phyloP scores from a whole-genome alignment of 805 yeast species.

The Priceomyces castillae region DNA sequence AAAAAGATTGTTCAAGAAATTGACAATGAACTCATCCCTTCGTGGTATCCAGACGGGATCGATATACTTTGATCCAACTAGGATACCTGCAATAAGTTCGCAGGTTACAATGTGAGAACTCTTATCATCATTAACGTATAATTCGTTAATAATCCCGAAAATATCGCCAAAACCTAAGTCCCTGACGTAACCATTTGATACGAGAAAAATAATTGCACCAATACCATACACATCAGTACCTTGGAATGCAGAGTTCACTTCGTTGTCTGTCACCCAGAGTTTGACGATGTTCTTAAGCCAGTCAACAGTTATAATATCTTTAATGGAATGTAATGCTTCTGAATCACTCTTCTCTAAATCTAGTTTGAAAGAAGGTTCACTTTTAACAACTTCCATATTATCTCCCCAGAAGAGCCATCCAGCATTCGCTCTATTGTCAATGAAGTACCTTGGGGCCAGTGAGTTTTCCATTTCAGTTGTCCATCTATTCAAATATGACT shows the following conservation, averaged over 20 bases:
- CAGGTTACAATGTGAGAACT: slow-evolving; percentile 71
- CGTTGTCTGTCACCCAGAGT: slow-evolving; percentile 63
- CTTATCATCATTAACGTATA: slow-evolving; percentile 65
- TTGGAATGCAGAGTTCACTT: slow-evolving; percentile 63
- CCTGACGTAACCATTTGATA: slow-evolving; percentile 43
- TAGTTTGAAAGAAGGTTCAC: slow-evolving; percentile 21
- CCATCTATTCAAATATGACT: slow-evolving; percentile 43
- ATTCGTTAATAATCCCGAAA: slow-evolving; percentile 44
- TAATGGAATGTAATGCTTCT: slow-evolving; percentile 40
- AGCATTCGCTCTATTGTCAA: slow-evolving; percentile 53
- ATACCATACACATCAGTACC: slow-evolving; percentile 61
- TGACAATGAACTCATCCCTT: slow-evolving; percentile 47
- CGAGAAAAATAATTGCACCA: slow-evolving; percentile 47
- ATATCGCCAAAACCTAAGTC: slow-evolving; percentile 50
- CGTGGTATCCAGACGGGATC: slow-evolving; percentile 24
- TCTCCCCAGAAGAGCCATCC: slow-evolving; percentile 83
- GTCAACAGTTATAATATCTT: slow-evolving; percentile 45
- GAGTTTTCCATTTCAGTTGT: slow-evolving; percentile 50
- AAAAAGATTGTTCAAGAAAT: slow-evolving; percentile 46
- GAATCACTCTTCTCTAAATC: slow-evolving; percentile 43
- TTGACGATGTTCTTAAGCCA: slow-evolving; percentile 57
- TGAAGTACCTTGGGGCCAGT: slow-evolving; percentile 47
- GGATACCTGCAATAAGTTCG: slow-evolving; percentile 66
- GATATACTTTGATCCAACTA: slow-evolving; percentile 49
- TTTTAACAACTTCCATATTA: slow-evolving; percentile 44